phyloP scores from a whole-genome alignment of 441 rosid species.

The Dalechampia spathulata region DNA sequence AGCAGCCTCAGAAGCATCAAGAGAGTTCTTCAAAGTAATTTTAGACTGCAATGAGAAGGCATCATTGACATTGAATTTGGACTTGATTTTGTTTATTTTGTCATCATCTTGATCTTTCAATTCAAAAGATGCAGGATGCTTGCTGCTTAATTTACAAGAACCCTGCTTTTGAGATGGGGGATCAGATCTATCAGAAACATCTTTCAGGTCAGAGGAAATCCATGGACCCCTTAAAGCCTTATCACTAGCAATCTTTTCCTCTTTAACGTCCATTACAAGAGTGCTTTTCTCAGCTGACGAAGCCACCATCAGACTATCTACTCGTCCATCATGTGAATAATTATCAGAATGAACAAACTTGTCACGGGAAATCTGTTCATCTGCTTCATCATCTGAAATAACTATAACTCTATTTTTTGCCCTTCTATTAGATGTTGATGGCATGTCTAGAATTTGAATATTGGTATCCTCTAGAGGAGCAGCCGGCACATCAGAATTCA shows the following conservation, averaged over 20 bases:
- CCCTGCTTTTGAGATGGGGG: slow-evolving; percentile 32
- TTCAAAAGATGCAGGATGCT: slow-evolving; percentile 20
- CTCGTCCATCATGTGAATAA: slow-evolving; percentile 23
- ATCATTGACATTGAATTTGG: slow-evolving; percentile 26
- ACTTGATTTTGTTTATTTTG: slow-evolving; percentile 37
- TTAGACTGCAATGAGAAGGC: slow-evolving; percentile 25
- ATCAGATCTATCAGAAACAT: slow-evolving; percentile 24
- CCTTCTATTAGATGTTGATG: slow-evolving; percentile 19
- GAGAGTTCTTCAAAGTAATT: slow-evolving; percentile 27
- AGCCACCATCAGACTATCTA: slow-evolving; percentile 27
- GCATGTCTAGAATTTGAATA: slow-evolving; percentile 30
- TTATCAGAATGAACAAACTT: slow-evolving; percentile 24
- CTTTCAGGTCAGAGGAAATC: slow-evolving; percentile 27
- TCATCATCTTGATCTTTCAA: slow-evolving; percentile 28
- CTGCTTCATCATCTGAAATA: slow-evolving; percentile 62
- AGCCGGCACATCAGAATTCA: slow-evolving; percentile 24
- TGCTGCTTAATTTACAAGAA: slow-evolving; percentile 25
- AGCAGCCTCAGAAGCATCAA: slow-evolving; percentile 23
- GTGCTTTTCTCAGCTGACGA: slow-evolving; percentile 24
- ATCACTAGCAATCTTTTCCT: slow-evolving; percentile 27
- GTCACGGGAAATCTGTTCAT: slow-evolving; percentile 30
- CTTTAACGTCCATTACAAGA: slow-evolving; percentile 24
- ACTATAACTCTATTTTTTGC: slow-evolving; percentile 31
- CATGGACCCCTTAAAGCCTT: slow-evolving; percentile 30
- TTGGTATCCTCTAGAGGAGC: slow-evolving; percentile 30